phyloP scores from a whole-genome alignment of 352 stramenopile genomes.

The Phytophthora citricola region DNA sequence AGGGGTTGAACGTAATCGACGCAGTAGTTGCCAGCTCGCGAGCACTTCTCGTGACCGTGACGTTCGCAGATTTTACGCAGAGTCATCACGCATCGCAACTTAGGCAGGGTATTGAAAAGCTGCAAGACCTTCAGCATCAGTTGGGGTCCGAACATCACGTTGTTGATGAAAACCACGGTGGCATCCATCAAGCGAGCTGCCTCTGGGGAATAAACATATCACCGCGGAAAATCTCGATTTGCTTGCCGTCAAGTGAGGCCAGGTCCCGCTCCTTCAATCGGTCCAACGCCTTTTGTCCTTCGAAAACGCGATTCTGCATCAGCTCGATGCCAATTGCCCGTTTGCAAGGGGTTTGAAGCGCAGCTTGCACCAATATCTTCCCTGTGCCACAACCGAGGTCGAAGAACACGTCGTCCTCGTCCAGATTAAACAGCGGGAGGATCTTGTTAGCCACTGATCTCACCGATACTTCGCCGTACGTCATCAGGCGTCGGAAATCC shows the following conservation, averaged over 20 bases:
- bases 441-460: constrained; percentile 70
- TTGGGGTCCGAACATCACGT: constrained; percentile 80
- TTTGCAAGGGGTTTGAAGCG: constrained; percentile 72
- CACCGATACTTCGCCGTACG: constrained; percentile 83
- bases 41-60: constrained; percentile 71
- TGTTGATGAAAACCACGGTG: constrained; percentile 90
- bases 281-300: constrained; percentile 62
- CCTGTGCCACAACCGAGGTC: constrained; percentile 84
- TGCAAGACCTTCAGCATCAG: constrained; percentile 79
- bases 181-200: constrained; percentile 67
- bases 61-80: constrained; percentile 85
- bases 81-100: constrained; percentile 73
- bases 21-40: constrained; percentile 60
- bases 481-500: constrained; percentile 79
- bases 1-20: constrained; percentile 77
- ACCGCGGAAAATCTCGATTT: constrained; percentile 70
- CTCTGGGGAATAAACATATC: constrained; percentile 75
- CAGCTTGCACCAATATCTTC: constrained; percentile 81
- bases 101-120: constrained; percentile 66
- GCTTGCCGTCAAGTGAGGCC: constrained; percentile 52
- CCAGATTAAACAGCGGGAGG: constrained; percentile 69
- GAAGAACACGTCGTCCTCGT: constrained; percentile 81
- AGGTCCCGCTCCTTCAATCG: constrained; percentile 53
- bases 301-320: constrained; percentile 83
- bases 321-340: constrained; percentile 83